A percentile compares a stretch with the other conserved stretches of the same genome.
Conservation (phyloP, 1,139 yeast species). For the Wickerhamomyces sp. region DNA sequence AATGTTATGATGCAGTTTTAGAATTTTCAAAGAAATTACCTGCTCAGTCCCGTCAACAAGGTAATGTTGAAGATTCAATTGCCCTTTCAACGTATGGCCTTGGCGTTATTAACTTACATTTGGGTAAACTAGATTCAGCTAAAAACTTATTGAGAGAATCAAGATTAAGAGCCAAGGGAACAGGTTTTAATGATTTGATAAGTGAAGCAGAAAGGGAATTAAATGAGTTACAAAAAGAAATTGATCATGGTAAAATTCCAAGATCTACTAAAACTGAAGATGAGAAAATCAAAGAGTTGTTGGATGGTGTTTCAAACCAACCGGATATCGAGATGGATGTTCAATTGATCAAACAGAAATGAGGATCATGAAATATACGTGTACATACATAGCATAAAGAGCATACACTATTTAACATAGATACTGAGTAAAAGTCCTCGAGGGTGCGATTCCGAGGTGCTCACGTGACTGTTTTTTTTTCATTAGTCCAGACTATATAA, state of each 20-base stretch:
- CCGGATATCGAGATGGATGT: slow-evolving; percentile 18
- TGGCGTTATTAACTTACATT: slow-evolving; percentile 70
- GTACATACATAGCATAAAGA: background rate
- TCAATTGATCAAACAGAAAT: slow-evolving; percentile 11
- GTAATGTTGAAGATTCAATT: slow-evolving; percentile 53
- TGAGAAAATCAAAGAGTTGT: slow-evolving; percentile 11
- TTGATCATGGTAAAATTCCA: slow-evolving; percentile 5
- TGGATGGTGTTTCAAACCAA: slow-evolving; percentile 8
- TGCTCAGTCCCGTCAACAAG: slow-evolving; percentile 34
- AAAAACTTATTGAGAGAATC: slow-evolving; percentile 64
- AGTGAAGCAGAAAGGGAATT: slow-evolving; percentile 64
- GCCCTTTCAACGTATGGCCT: slow-evolving; percentile 82
- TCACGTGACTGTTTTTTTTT: too few species aligned
- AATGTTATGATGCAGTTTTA: slow-evolving; percentile 50
- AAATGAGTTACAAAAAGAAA: slow-evolving; percentile 39
- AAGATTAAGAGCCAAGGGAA: slow-evolving; percentile 61
- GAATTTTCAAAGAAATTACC: slow-evolving; percentile 50
- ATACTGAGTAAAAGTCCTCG: too few species aligned
- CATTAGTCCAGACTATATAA: too few species aligned
- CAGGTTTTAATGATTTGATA: slow-evolving; percentile 60
- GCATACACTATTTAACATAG: background rate
- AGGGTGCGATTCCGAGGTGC: too few species aligned
- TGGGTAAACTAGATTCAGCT: slow-evolving; percentile 46
- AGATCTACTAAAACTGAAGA: slow-evolving; percentile 4
- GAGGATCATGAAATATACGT: background rate